Evolutionary conservation across 176 grass and related monocot species (phyloP), one percentile per base, ranked within the genome.

Genomic region (Aegilops umbellulata): DNA sequence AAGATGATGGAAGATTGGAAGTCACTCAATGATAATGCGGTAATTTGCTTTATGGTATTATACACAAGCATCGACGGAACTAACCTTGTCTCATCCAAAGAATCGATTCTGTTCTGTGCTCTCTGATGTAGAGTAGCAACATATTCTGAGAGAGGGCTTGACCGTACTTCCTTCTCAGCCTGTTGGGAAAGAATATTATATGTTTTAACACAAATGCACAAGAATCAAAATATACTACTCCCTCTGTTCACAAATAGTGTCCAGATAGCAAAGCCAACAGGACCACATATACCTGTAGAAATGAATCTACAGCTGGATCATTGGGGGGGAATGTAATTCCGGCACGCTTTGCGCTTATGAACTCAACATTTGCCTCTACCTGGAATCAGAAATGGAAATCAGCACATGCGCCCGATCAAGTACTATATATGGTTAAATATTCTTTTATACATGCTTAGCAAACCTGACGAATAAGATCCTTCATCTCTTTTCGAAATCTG

Each of bases 401-500:
- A 94, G 44, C 42, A 80, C 75, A 42, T 19, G 55, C 23, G 62
- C 14, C 83, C 22, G 4, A 72, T 34, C 30, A 71, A 69, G 62
- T 53, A 87, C 20, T 47, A 85, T 22, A 81, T 47, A 85, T 17
- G 81, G n/a, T 80, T 39, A 68, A 4, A 72, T 55, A 20, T 65
- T 73, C 25, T 57, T 29, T 27, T 22, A 29, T 60, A 84, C 10
- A 61, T 84, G 82, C 61, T 84, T 73, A 39, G 39, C 76, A 71
- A 80, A 98, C 96, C 96, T 98, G 91, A 86, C 66, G 84, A 86
- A 95, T 88, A 60, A 98, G 96, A 87, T 95, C 89, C 85, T 92
- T 98, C 51, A 95, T 92, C 82, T 98, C 96, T 79, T 77, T 94
- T 57, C 96, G 85, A 42, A 98, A 92, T 85, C 93, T 93, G 42